A percentile compares a stretch with the other conserved stretches of the same genome.
These are phyloP conservation scores for Nissolia schottii DNA, from an alignment of 306 rosid genomes.

Conservation along the genomic window DNA sequence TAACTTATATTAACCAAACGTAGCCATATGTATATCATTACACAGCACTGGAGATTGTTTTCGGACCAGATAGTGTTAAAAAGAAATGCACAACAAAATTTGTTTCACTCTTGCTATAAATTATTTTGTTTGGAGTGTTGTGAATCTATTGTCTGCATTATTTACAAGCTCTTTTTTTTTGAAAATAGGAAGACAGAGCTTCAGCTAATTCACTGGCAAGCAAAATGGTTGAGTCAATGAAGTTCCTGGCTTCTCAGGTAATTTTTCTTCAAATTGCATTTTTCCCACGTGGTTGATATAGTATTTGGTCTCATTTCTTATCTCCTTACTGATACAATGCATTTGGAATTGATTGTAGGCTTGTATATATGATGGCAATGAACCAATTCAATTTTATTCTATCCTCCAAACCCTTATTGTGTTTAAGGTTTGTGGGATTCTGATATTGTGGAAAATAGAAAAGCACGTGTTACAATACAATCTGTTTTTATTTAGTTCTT, in stretches of 20 bases:
- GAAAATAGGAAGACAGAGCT: constrained; percentile 69
- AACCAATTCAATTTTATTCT: constrained; percentile 68
- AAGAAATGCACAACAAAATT: background rate
- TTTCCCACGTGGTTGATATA: background rate
- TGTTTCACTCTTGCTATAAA: background rate
- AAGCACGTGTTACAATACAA: background rate
- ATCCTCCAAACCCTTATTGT: constrained; percentile 71
- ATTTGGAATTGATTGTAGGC: constrained; percentile 43
- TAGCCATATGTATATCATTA: background rate
- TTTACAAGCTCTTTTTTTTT: constrained; percentile 21
- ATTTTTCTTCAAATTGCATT: constrained; percentile 1
- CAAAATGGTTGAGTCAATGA: constrained; percentile 77
- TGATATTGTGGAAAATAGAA: background rate
- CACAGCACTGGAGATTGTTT: background rate
- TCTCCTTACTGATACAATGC: constrained; percentile 29
- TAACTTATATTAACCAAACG: background rate
- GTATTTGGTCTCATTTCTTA: background rate
- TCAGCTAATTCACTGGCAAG: constrained; percentile 65
- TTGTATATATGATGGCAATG: constrained; percentile 73
- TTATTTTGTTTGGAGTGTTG: constrained; percentile 3
- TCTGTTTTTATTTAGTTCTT: constrained; percentile 1
- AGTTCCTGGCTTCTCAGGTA: constrained; percentile 81
- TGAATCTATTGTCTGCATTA: constrained; percentile 20
- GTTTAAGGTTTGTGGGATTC: constrained; percentile 58
- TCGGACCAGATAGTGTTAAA: background rate